Evolutionary conservation across 140 eudicot genomes (phyloP).

Genomic region (Cichorium intybus): DNA sequence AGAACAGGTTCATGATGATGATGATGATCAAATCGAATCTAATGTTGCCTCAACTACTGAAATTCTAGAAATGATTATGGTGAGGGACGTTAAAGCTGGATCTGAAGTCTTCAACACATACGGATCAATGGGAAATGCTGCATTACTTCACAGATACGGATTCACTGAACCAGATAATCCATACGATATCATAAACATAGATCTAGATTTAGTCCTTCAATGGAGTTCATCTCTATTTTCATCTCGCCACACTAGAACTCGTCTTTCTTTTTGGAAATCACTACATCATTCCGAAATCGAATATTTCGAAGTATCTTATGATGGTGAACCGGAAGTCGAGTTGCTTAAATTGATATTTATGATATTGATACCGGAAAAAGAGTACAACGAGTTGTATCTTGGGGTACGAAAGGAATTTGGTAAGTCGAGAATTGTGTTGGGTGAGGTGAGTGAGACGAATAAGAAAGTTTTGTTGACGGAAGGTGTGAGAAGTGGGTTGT

Average conservation of each 20-base stretch:
- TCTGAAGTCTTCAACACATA: conserved; percentile 92
- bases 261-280: conserved; percentile 68
- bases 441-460: conserved; percentile 34
- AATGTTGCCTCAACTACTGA: conserved; percentile 22
- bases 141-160: conserved; percentile 95
- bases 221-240: conserved; percentile 81
- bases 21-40: conserved; percentile 15
- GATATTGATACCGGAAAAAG: conserved; percentile 55
- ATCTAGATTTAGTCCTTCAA: conserved; percentile 60
- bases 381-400: conserved; percentile 45
- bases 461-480: conserved; percentile 47
- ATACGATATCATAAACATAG: conserved; percentile 78
- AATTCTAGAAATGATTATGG: conserved; percentile 78
- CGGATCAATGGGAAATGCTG: conserved; percentile 92
- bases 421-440: conserved; percentile 20
- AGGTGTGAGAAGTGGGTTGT: conserved; percentile 51
- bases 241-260: conserved; percentile 55
- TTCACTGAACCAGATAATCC: conserved; percentile 81
- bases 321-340: conserved; percentile 88
- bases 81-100: conserved; percentile 88
- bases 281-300: conserved; percentile 57
- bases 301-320: conserved; percentile 77
- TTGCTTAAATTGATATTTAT: conserved; percentile 62
- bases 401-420: conserved; percentile 8
- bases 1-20: conserved; percentile 25